Conservation (phyloP, 2,329 filamentous ascomycete species). For the Cadophora luteo-olivacea region DNA sequence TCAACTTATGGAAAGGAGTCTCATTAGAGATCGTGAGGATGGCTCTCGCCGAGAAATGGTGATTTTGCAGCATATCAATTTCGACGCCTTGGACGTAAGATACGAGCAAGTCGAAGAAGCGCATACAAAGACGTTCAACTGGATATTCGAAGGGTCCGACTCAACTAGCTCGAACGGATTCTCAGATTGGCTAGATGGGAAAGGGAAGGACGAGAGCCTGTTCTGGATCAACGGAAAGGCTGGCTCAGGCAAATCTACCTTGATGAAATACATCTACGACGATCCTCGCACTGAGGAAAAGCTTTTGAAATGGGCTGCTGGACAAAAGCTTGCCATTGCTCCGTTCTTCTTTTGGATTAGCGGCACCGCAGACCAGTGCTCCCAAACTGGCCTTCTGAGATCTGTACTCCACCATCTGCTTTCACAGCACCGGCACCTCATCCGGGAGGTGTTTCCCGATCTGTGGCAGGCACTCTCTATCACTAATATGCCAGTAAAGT, state of each 20-base stretch:
- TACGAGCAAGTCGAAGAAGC: neutral
- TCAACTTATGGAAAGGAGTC: no score
- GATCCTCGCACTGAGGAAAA: slow-evolving; percentile 30
- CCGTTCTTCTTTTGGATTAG: slow-evolving; percentile 21
- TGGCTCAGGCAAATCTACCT: slow-evolving; percentile 7
- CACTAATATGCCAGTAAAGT: neutral
- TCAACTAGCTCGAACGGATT: neutral
- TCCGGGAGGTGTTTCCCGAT: neutral
- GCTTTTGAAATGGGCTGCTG: neutral
- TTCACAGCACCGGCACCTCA: neutral
- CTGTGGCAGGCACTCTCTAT: neutral
- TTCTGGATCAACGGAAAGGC: slow-evolving; percentile 14
- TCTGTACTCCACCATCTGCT: slow-evolving; percentile 3
- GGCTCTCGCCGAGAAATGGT: no score
- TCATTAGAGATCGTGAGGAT: no score
- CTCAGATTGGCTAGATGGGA: neutral
- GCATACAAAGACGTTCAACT: neutral
- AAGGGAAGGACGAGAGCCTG: neutral
- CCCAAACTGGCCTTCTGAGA: slow-evolving; percentile 7
- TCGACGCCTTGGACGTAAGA: no score
- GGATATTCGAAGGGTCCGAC: neutral
- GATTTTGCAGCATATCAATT: no score
- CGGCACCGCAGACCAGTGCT: slow-evolving; percentile 3
- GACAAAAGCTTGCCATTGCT: neutral
- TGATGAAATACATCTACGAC: slow-evolving; percentile 42